Conservation (phyloP, 1,139 yeast species). For the Kluyveromyces marxianus region DNA sequence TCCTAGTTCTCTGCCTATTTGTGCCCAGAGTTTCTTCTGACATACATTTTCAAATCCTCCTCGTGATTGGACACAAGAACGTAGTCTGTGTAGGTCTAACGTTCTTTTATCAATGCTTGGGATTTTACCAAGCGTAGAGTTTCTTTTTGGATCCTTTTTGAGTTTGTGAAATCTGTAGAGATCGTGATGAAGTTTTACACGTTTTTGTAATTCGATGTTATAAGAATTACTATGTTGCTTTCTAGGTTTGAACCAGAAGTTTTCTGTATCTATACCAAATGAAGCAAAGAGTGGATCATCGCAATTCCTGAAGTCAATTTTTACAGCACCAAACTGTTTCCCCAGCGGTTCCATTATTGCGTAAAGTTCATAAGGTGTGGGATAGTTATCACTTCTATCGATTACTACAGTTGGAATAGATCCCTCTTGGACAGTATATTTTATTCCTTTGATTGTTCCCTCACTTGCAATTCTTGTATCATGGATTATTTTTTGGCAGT, state of each 20-base stretch:
- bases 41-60: conserved; percentile 57
- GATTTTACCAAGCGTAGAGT: conserved; percentile 22
- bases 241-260: conserved; percentile 51
- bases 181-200: conserved; percentile 32
- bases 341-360: conserved; percentile 44
- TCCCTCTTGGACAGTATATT: conserved; percentile 13
- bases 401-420: conserved; percentile 42
- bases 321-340: conserved; percentile 59
- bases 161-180: conserved; percentile 30
- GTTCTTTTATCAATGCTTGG: conserved; percentile 55
- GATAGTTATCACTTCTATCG: conserved; percentile 33
- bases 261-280: conserved; percentile 43
- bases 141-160: conserved; percentile 14
- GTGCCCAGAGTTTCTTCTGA: conserved; percentile 52
- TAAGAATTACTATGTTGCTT: conserved; percentile 42
- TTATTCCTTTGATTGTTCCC: conserved; percentile 11
- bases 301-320: conserved; percentile 33
- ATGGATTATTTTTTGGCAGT: conserved; percentile 12
- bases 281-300: conserved; percentile 30
- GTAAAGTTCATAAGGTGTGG: conserved; percentile 46
- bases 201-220: conserved; percentile 27
- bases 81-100: conserved; percentile 46
- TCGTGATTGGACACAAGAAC: conserved; percentile 43
- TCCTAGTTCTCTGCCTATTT: conserved; percentile 69
- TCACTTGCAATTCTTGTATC: conserved; percentile 20